Percentiles rank a stretch among this genome's conserved stretches.
Conservation (phyloP, 331 rosid species). For the Spiraea crenata region DNA sequence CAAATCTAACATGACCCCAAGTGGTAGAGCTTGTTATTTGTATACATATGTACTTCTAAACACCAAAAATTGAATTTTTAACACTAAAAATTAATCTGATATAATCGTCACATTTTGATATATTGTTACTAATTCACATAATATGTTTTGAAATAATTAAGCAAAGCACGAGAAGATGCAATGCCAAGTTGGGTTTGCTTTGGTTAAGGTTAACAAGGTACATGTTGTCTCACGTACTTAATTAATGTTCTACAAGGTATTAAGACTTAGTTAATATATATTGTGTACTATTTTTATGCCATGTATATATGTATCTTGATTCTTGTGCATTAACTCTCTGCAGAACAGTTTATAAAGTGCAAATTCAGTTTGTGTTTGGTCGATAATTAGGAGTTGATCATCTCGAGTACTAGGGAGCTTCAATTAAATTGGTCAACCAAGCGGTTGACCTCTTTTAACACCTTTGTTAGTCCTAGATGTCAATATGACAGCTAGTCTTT, state of each 20-base stretch:
- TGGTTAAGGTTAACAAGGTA: background rate
- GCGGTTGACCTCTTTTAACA: background rate
- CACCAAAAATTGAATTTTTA: no score
- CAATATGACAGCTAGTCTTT: no score
- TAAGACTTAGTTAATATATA: no score
- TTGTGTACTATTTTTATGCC: no score
- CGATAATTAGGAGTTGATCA: background rate
- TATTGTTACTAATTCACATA: no score
- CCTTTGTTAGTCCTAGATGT: no score
- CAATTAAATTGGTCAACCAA: background rate
- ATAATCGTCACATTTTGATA: no score
- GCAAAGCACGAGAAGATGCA: no score
- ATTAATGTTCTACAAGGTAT: no score
- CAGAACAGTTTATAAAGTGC: background rate
- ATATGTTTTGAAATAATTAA: no score
- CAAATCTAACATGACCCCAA: background rate
- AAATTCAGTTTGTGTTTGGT: conserved; percentile 1
- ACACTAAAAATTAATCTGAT: no score
- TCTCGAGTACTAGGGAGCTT: background rate
- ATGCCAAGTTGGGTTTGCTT: conserved; percentile 1
- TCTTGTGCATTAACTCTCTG: background rate
- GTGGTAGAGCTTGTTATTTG: background rate
- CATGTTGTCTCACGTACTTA: background rate
- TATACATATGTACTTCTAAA: background rate
- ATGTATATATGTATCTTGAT: background rate